Base-by-base conservation (phyloP, 768 basidiomycete species). In the Mycena capillaripes region DNA sequence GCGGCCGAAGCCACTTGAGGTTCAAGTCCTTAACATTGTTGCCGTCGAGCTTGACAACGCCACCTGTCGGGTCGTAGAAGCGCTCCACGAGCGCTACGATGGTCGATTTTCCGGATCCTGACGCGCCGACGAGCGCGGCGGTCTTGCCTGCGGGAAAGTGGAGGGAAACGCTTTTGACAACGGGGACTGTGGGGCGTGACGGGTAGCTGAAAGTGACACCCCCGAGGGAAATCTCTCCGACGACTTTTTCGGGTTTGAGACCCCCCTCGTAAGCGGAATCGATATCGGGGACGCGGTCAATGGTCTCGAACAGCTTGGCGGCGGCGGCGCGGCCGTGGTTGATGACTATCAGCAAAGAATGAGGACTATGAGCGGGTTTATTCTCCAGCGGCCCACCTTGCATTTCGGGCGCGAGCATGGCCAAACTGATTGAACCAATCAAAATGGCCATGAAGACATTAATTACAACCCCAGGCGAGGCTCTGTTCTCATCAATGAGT, bases 381-480 rank as follows among this genome's bases (percentile, higher is more conserved):
- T 23, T 66, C 1, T 69, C 8, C 14, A 27, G n/a, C 32, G 21
- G 66, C 82, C 36, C 59, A 91, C 93, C 92, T 89, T 94, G 93
- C 84, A 97, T 85, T 79, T 98, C 96, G 1, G 97, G 97, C 1
- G 94, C 93, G 63, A 98, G 83, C 78, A 95, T 77, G 4, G 92
- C 94, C 64, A 97, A 85, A 19, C 95, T 96, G 86, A 98, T 97
- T 2, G 95, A 94, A 77, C 96, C 97, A 76, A 96, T 96, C 48
- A 97, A 83, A 77, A 97, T 91, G 53, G 94, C 87, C 75, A 95
- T 82, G 81, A 97, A 90, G 50, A 96, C 95, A 75, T 94, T 98
- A 65, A 98, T 88, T 66, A 98, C 90, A 21, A 86, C 27, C 27
- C 74, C 74, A 5, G 74, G 14, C 17, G 25, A 34, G 9, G 64